These are phyloP conservation scores for Flaveria ramosissima DNA, from an alignment of 129 eudicot genomes.

Conservation along the genomic window DNA sequence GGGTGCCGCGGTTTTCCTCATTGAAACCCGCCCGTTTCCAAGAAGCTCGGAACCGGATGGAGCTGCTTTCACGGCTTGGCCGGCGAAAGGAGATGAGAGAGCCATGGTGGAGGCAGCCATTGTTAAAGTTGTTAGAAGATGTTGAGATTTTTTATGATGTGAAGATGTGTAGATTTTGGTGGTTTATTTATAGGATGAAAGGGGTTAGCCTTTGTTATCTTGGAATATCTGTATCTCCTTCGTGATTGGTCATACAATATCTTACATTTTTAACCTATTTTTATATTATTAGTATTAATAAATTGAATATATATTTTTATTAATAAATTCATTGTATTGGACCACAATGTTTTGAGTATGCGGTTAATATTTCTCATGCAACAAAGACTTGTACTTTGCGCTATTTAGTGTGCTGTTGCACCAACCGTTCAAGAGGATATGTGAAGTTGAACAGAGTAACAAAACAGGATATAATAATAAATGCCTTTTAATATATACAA, in stretches of 20 bases:
- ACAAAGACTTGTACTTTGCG: slow-evolving; percentile 15
- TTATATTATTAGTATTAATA: background rate
- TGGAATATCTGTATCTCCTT: slow-evolving; percentile 31
- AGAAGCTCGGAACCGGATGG: slow-evolving; percentile 41
- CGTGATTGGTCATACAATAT: slow-evolving; percentile 40
- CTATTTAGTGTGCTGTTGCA: background rate
- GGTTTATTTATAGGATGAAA: slow-evolving; percentile 32
- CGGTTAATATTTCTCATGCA: slow-evolving; percentile 2
- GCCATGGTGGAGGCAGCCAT: slow-evolving; percentile 77
- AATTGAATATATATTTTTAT: background rate
- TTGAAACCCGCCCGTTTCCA: slow-evolving; percentile 51
- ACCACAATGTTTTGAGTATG: slow-evolving; percentile 15
- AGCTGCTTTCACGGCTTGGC: slow-evolving; percentile 50
- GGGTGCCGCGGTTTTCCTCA: slow-evolving; percentile 53
- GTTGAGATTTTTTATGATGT: slow-evolving; percentile 9
- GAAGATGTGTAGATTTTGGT: slow-evolving; percentile 17
- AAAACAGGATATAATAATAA: background rate
- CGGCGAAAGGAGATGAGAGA: slow-evolving; percentile 60
- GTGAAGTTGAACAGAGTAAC: background rate
- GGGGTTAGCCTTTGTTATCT: slow-evolving; percentile 31
- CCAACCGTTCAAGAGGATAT: background rate
- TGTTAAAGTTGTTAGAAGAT: slow-evolving; percentile 20
- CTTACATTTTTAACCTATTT: background rate
- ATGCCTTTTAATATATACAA: background rate
- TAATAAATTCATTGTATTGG: background rate